A percentile compares a stretch with the other conserved stretches of the same genome.
Conservation (phyloP, 306 rosid species). For the Corylus americana region DNA sequence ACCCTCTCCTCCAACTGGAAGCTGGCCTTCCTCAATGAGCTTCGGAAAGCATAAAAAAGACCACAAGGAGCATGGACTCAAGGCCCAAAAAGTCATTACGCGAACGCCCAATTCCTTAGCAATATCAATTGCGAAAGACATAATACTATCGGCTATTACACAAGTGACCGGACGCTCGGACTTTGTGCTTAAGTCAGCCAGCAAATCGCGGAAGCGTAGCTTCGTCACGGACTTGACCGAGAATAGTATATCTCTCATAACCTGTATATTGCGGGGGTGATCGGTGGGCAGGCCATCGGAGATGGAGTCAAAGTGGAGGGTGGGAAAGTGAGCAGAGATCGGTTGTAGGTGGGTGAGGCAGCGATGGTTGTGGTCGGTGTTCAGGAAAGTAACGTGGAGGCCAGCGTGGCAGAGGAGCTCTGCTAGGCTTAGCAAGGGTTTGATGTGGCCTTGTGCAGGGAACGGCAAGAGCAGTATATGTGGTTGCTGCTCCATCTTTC, state of each 20-base stretch:
- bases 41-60: background rate
- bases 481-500: background rate
- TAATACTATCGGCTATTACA: background rate
- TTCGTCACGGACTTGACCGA: background rate
- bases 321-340: conserved; percentile 13
- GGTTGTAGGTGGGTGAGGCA: background rate
- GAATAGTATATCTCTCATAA: no score
- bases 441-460: conserved; percentile 23
- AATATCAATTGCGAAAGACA: background rate
- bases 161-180: background rate
- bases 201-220: background rate
- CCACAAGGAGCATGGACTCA: background rate
- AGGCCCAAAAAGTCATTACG: background rate
- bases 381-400: conserved; percentile 22
- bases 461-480: conserved; percentile 23
- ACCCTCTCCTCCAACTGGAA: background rate
- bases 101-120: background rate
- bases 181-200: background rate
- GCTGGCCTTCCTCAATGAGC: background rate
- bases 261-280: background rate
- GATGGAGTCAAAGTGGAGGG: conserved; percentile 18
- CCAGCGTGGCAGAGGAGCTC: conserved; percentile 21
- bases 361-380: conserved; percentile 17
- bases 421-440: conserved; percentile 24
- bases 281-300: conserved; percentile 16